Percentiles rank a stretch among this genome's conserved stretches.
Conservation (phyloP, 768 basidiomycete species). For the Hygrophorus russula region DNA sequence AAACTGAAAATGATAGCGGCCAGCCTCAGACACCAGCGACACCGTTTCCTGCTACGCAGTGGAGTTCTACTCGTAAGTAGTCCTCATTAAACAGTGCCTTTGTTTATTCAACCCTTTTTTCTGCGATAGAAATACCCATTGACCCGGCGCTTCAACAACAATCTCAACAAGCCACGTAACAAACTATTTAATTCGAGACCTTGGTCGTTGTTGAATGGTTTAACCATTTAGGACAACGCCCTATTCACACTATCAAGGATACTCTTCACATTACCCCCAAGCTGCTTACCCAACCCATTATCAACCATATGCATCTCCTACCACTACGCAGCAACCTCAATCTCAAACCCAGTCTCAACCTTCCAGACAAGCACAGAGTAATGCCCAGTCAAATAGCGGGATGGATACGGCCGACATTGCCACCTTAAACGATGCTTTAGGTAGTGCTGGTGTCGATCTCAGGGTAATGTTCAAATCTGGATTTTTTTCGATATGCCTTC, state of each 20-base stretch:
- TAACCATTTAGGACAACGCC: conserved; percentile 27
- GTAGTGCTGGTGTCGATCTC: conserved; percentile 82
- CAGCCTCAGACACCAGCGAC: neutral
- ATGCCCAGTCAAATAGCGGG: conserved; percentile 21
- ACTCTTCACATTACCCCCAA: conserved; percentile 32
- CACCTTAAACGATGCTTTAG: conserved; percentile 74
- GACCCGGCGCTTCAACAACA: conserved; percentile 62
- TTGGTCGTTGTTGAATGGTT: conserved; percentile 9
- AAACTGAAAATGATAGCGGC: conserved; percentile 2
- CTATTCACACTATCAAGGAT: conserved; percentile 39
- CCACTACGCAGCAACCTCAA: conserved; percentile 16
- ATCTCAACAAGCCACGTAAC: conserved; percentile 33
- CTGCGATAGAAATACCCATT: conserved; percentile 42
- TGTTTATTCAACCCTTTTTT: neutral
- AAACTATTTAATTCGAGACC: conserved; percentile 11
- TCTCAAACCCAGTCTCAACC: conserved; percentile 5
- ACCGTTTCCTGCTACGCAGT: neutral
- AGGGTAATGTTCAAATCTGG: conserved; percentile 29
- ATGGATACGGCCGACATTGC: conserved; percentile 65
- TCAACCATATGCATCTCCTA: conserved; percentile 24
- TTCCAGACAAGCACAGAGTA: neutral
- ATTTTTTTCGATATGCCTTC: conserved; percentile 11
- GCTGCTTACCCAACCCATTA: conserved; percentile 37
- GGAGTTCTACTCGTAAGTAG: conserved; percentile 1
- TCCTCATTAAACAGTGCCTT: neutral